Evolutionary conservation across 495 filamentous ascomycete species (phyloP).

Genomic region (Talaromyces proteolyticus): DNA sequence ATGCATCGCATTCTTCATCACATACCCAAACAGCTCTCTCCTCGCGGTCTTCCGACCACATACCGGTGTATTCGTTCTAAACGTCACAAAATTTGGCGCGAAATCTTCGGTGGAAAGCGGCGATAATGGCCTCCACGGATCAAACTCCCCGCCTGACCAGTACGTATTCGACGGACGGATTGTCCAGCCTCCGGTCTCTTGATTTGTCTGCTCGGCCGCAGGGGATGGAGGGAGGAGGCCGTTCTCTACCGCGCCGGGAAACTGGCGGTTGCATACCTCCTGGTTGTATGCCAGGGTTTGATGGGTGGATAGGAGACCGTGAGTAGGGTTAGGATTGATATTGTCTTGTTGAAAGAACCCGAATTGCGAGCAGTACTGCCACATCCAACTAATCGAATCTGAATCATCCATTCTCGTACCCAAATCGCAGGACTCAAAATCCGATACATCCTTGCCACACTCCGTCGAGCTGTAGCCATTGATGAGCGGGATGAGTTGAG

Average conservation of each 20-base stretch:
- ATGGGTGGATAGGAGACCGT: constrained; percentile 40
- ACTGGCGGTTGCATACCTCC: constrained; percentile 45
- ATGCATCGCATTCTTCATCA: constrained; percentile 42
- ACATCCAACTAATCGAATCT: constrained; percentile 45
- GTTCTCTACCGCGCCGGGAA: constrained; percentile 37
- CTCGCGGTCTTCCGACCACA: constrained; percentile 34
- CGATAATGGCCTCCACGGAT: constrained; percentile 53
- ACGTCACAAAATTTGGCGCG: constrained; percentile 28
- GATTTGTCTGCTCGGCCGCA: constrained; percentile 29
- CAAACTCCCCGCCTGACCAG: constrained; percentile 50
- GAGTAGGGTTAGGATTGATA: constrained; percentile 24
- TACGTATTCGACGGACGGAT: constrained; percentile 54
- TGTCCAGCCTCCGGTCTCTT: constrained; percentile 45
- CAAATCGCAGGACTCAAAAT: constrained; percentile 39
- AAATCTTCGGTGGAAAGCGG: constrained; percentile 36
- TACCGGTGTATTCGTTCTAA: constrained; percentile 35
- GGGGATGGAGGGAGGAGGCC: constrained; percentile 41
- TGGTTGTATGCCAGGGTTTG: constrained; percentile 46
- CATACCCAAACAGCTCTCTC: constrained; percentile 44
- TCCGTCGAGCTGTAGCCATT: constrained; percentile 25
- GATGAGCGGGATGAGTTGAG: constrained; percentile 29
- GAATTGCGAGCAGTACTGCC: constrained; percentile 58
- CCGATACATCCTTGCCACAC: background rate
- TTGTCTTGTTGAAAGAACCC: constrained; percentile 53
- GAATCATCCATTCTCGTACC: constrained; percentile 27